Evolutionary conservation across 441 rosid species (phyloP), one percentile per base, ranked within the genome.

Genomic region (Manihot esculenta): DNA sequence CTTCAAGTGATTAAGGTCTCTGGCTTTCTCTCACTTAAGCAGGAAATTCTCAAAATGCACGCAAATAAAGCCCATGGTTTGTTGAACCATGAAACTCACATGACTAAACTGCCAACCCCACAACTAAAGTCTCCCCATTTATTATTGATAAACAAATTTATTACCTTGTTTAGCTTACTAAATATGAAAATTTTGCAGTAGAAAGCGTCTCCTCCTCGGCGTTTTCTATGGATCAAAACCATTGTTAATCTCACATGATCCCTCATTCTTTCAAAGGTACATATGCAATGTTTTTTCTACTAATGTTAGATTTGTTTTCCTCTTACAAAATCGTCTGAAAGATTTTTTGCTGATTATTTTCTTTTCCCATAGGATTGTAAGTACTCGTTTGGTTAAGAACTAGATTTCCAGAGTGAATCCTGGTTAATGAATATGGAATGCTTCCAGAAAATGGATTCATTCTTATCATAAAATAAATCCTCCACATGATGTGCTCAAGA

Each of bases 51-150:
- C 20, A 44, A 64, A 23, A 12, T 44, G 47, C 77, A 81, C 76
- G 84, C 63, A 73, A 78, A 45, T 58, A 26, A 24, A 62, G 33
- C 70, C 69, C 11, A 13, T 53, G 72, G 79, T 76, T 81, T 69
- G 87, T 84, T 86, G 84, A 76, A 54, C 69, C 80, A 84, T 74
- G 85, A 74, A 79, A 77, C 64, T 63, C 64, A 74, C 82, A 84
- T 86, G 89, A 80, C 73, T 51, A 66, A 80, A 73, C 85, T 79
- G 77, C 83, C 84, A 66, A 57, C 5, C 62, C 62, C 62, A 13
- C 71, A 74, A 47, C 70, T 51, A 33, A 44, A 66, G 21, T 42
- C 64, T 26, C 68, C n/a, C 69, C 58, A 26, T 62, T 44, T 66
- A 73, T 48, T 14, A 35, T 35, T 35, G 41, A 35, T 3, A 35